Evolutionary conservation across 2,329 filamentous ascomycete species (phyloP), one percentile per base, ranked within the genome.

Genomic region (Penicillium sclerotigenum): DNA sequence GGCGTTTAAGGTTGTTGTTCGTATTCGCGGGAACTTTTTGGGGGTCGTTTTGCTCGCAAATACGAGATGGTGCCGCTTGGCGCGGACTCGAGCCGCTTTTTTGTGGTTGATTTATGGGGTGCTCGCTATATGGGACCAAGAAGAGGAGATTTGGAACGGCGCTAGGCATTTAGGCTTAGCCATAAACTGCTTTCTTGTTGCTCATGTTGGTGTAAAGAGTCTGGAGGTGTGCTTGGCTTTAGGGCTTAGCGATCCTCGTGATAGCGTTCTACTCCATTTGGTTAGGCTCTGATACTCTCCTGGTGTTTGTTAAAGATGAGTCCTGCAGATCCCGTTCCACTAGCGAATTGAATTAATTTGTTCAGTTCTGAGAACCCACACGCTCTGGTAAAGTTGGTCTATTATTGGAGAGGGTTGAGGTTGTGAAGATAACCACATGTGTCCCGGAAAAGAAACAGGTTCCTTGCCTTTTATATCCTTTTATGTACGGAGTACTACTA

Each of bases 61-160:
- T 61, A 63, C 61, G 61, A 62, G 59, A 29, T 47, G 34, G 37
- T 46, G 47, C 16, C 38, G 31, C 57, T 61, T 63, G 52, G 59
- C 60, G 31, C 28, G 34, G 50, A 28, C 53, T 61, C 55, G 46
- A 61, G 59, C 52, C 59, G 52, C 54, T 46, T 58, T 52, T 52
- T 51, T 20, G 5, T 22, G 16, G 1, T 40, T 47, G 3, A 9
- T 52, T 38, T 50, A 50, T 28, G 36, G 26, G 31, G 14, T 52
- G 18, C 20, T 41, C 14, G 47, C n/a, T 5, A 1, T 2, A 31
- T 40, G 0, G 9, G 20, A 14, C n/a, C 9, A n/a, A 26, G 33
- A 26, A 47, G 22, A 24, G 31, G 29, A 7, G 9, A 13, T 1
- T n/a, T 5, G 4, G 11, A 6, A 26, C 1, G 18, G 10, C 20